These are phyloP conservation scores for Endocarpon pusillum DNA, from an alignment of 495 filamentous ascomycete genomes.

Conservation along the genomic window DNA sequence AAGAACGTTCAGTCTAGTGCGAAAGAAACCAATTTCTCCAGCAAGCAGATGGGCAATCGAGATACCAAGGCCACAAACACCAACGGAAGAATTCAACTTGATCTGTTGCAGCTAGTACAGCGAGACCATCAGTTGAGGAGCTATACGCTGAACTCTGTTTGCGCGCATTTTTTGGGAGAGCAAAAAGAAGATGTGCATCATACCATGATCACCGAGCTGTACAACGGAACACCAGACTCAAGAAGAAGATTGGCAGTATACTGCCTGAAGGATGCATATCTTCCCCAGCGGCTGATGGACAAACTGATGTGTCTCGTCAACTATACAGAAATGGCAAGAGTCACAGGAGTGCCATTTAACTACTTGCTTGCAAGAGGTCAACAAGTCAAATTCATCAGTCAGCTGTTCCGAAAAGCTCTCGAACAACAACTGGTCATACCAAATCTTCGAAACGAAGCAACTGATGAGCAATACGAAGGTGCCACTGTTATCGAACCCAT, in stretches of 20 bases:
- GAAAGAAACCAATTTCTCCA: constrained; percentile 73
- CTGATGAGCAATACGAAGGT: constrained; percentile 85
- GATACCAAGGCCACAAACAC: constrained; percentile 90
- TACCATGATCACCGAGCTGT: constrained; percentile 97
- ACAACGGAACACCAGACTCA: constrained; percentile 86
- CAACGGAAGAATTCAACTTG: constrained; percentile 81
- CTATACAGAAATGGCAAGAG: constrained; percentile 98
- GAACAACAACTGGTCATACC: constrained; percentile 90
- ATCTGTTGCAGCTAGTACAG: constrained; percentile 84
- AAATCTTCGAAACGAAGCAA: constrained; percentile 45
- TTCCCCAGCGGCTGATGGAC: constrained; percentile 89
- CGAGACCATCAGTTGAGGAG: constrained; percentile 87
- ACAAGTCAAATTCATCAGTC: constrained; percentile 94
- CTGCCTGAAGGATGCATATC: constrained; percentile 93
- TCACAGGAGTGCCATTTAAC: constrained; percentile 96
- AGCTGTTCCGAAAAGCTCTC: constrained; percentile 85
- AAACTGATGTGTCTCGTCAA: constrained; percentile 96
- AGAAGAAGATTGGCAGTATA: constrained; percentile 83
- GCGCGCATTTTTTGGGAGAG: constrained; percentile 87
- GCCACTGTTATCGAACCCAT: constrained; percentile 95
- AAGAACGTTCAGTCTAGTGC: constrained; percentile 42
- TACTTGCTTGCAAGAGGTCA: constrained; percentile 83
- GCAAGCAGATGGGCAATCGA: constrained; percentile 97
- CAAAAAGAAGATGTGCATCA: constrained; percentile 99
- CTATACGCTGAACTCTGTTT: constrained; percentile 96